Evolutionary conservation across 495 filamentous ascomycete species (phyloP).

Genomic region (Sphaerosporella brunnea): DNA sequence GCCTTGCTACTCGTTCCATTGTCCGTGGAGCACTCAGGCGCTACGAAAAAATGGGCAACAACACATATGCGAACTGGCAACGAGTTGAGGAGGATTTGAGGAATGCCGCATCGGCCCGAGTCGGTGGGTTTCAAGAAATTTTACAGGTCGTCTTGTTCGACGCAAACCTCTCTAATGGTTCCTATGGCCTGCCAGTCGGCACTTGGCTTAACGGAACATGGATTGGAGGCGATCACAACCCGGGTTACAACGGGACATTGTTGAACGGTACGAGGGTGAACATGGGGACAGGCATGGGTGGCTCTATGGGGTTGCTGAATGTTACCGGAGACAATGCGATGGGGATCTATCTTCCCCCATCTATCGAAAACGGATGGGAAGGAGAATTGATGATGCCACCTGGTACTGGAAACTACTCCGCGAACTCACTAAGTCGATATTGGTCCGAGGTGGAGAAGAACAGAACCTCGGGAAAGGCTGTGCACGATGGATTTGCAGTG

Average conservation of each 20-base stretch:
- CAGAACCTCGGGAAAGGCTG: constrained; percentile 30
- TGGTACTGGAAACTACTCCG: constrained; percentile 5
- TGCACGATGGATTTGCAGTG: constrained; percentile 21
- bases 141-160: constrained; percentile 38
- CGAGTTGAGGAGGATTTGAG: constrained; percentile 34
- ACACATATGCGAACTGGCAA: constrained; percentile 37
- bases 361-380: constrained; percentile 29
- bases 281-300: constrained; percentile 14
- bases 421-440: not conserved
- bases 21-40: constrained; percentile 39
- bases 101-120: constrained; percentile 32
- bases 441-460: constrained; percentile 11
- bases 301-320: constrained; percentile 33
- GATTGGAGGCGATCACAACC: constrained; percentile 1
- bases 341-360: constrained; percentile 33
- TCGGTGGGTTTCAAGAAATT: constrained; percentile 27
- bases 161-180: constrained; percentile 29
- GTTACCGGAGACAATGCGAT: constrained; percentile 31
- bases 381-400: constrained; percentile 12
- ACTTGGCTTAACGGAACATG: constrained; percentile 2
- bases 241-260: constrained; percentile 14
- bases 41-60: constrained; percentile 35
- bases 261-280: constrained; percentile 20
- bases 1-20: constrained; percentile 39
- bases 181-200: constrained; percentile 10